phyloP scores from a whole-genome alignment of 2,329 filamentous ascomycete genomes.

The Pseudonectria buxi region DNA sequence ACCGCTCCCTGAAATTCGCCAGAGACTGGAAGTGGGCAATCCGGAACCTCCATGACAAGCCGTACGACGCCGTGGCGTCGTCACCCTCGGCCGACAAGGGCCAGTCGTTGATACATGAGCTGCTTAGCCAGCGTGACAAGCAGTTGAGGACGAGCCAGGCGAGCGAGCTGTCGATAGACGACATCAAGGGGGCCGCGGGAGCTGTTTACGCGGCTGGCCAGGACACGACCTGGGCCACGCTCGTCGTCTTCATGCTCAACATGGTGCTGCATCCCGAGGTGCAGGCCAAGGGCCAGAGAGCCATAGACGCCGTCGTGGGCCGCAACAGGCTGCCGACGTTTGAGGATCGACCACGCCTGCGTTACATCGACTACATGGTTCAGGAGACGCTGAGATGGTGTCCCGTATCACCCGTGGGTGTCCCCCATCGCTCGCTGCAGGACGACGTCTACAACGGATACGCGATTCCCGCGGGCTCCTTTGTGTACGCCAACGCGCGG shows the following conservation, averaged over 20 bases:
- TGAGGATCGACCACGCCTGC: conserved; percentile 36
- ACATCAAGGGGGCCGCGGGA: conserved; percentile 43
- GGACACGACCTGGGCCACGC: conserved; percentile 38
- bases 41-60: conserved; percentile 36
- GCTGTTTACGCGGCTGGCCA: conserved; percentile 42
- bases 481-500: conserved; percentile 36
- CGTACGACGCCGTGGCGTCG: conserved; percentile 30
- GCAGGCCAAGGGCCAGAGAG: conserved; percentile 38
- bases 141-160: conserved; percentile 20
- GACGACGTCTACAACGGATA: conserved; percentile 53
- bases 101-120: conserved; percentile 22
- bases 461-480: conserved; percentile 48
- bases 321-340: conserved; percentile 37
- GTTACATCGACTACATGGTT: conserved; percentile 39
- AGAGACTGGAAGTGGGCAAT: conserved; percentile 26
- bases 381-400: conserved; percentile 40
- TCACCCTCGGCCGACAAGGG: conserved; percentile 23
- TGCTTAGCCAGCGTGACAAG: conserved; percentile 19
- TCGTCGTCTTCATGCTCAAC: conserved; percentile 39
- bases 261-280: conserved; percentile 36
- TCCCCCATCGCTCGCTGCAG: conserved; percentile 47
- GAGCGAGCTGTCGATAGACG: conserved; percentile 31
- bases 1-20: conserved; percentile 24
- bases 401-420: conserved; percentile 41
- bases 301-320: conserved; percentile 42